Evolutionary conservation across 306 rosid species (phyloP).

Genomic region (Clitoria ternatea): DNA sequence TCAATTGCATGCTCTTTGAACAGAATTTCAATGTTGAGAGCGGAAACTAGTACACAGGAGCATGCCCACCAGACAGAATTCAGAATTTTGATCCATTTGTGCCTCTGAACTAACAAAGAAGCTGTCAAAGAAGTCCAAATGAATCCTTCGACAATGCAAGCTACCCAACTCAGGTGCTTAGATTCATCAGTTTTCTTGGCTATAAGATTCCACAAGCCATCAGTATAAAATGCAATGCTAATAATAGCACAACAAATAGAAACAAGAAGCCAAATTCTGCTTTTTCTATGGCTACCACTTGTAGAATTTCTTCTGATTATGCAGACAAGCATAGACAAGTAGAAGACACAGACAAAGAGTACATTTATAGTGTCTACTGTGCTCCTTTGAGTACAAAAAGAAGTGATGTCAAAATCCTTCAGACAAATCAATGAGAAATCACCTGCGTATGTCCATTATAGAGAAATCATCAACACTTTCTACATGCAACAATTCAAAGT

Average conservation of each 20-base stretch:
- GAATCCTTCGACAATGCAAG: conserved; percentile 37
- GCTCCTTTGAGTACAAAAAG: conserved; percentile 41
- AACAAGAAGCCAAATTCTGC: conserved; percentile 23
- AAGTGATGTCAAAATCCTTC: conserved; percentile 36
- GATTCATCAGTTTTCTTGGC: conserved; percentile 13
- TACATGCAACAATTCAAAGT: background rate
- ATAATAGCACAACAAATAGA: conserved; percentile 43
- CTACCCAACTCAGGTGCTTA: conserved; percentile 20
- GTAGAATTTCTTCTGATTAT: conserved; percentile 19
- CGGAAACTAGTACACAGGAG: conserved; percentile 40
- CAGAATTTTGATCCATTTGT: conserved; percentile 33
- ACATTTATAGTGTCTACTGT: conserved; percentile 32
- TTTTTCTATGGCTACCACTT: conserved; percentile 22
- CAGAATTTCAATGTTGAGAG: conserved; percentile 41
- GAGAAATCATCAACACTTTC: background rate
- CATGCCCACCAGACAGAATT: conserved; percentile 61
- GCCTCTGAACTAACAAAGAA: conserved; percentile 47
- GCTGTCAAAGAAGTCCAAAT: conserved; percentile 49
- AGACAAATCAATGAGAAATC: conserved; percentile 42
- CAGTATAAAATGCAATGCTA: conserved; percentile 36
- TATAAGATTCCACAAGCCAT: conserved; percentile 38
- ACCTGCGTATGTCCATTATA: conserved; percentile 30
- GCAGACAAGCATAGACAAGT: conserved; percentile 18
- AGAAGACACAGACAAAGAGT: conserved; percentile 37
- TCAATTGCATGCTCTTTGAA: conserved; percentile 24